These are phyloP conservation scores for Eremothecium gossypii DNA, from an alignment of 1,139 yeast genomes.

Conservation along the genomic window DNA sequence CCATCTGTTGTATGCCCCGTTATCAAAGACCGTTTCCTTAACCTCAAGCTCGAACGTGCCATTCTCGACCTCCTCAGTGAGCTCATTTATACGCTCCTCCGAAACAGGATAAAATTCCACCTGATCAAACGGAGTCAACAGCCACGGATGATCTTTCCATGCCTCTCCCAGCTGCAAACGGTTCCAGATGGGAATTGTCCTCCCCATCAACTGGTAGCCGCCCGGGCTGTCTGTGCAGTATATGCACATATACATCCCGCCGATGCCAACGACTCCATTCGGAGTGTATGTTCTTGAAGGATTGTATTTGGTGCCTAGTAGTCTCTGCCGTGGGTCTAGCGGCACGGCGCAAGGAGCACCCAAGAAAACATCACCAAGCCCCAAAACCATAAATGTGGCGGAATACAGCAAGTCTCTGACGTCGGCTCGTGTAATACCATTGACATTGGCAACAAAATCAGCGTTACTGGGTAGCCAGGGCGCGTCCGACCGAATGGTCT, in stretches of 20 bases:
- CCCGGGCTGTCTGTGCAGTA: slow-evolving; percentile 98
- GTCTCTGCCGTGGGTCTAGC: slow-evolving; percentile 88
- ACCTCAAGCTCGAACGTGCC: slow-evolving; percentile 74
- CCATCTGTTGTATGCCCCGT: slow-evolving; percentile 70
- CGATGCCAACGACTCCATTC: slow-evolving; percentile 94
- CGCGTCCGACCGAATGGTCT: slow-evolving; percentile 85
- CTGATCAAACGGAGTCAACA: slow-evolving; percentile 84
- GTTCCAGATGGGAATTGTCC: slow-evolving; percentile 98
- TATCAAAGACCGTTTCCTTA: slow-evolving; percentile 73
- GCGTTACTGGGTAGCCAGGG: slow-evolving; percentile 98
- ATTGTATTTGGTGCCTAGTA: slow-evolving; percentile 86
- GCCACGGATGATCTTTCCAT: slow-evolving; percentile 69
- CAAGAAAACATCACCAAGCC: slow-evolving; percentile 92
- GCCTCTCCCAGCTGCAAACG: slow-evolving; percentile 70
- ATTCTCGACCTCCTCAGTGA: slow-evolving; percentile 65
- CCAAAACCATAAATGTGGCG: slow-evolving; percentile 85
- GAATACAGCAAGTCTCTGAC: slow-evolving; percentile 78
- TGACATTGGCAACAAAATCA: slow-evolving; percentile 83
- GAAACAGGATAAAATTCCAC: slow-evolving; percentile 87
- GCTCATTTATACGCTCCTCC: slow-evolving; percentile 68
- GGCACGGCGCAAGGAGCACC: slow-evolving; percentile 99
- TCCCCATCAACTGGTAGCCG: slow-evolving; percentile 92
- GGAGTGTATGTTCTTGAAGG: slow-evolving; percentile 96
- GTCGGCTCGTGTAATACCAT: slow-evolving; percentile 65
- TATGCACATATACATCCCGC: slow-evolving; percentile 97